A percentile compares a stretch with the other conserved stretches of the same genome.
phyloP scores from a whole-genome alignment of 2,329 filamentous ascomycete species.

The Aspergillus thermomutatus region DNA sequence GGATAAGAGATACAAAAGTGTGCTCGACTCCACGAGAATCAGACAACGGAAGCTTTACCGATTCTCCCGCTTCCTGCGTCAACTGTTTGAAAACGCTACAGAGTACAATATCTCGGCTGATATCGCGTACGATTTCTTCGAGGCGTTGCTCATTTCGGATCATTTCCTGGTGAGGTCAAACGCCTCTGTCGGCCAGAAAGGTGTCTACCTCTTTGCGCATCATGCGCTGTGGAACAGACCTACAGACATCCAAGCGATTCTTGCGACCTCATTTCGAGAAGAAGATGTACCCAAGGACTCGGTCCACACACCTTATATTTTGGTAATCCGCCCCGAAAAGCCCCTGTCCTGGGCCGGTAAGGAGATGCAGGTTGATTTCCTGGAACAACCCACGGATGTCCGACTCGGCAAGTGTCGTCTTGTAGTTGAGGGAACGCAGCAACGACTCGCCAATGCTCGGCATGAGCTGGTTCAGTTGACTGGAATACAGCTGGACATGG shows the following conservation, averaged over 20 bases:
- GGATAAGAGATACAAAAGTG: conserved; percentile 95
- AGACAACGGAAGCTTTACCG: conserved; percentile 94
- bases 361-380: conserved; percentile 66
- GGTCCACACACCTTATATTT: conserved; percentile 71
- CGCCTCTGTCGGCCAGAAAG: conserved; percentile 66
- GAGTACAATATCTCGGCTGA: conserved; percentile 82
- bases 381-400: conserved; percentile 77
- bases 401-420: conserved; percentile 82
- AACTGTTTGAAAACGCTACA: conserved; percentile 93
- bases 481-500: conserved; percentile 78
- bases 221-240: conserved; percentile 70
- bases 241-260: conserved; percentile 79
- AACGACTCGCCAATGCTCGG: conserved; percentile 74
- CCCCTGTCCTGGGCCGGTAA: conserved; percentile 77
- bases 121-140: conserved; percentile 71
- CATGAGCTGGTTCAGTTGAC: conserved; percentile 72
- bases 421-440: conserved; percentile 81
- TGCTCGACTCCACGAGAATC: conserved; percentile 91
- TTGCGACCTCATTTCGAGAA: conserved; percentile 73
- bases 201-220: conserved; percentile 80
- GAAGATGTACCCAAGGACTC: conserved; percentile 69
- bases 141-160: conserved; percentile 73
- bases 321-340: conserved; percentile 80
- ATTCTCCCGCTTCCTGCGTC: conserved; percentile 84
- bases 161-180: conserved; percentile 80